Base-by-base conservation (phyloP, 2,329 filamentous ascomycete species). In the Trichocomaceae sp. region DNA sequence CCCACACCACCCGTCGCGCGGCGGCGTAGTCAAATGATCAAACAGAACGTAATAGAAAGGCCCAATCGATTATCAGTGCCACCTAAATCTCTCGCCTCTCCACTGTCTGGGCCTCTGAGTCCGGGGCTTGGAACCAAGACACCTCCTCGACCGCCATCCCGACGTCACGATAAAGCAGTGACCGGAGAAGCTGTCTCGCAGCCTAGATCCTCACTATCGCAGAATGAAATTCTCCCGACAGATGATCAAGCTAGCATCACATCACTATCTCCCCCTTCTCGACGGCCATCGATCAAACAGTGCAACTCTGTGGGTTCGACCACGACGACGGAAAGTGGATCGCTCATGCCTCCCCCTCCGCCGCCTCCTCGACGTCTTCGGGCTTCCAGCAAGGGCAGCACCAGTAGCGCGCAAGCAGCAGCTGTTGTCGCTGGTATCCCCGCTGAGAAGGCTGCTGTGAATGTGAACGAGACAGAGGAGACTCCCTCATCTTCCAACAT, bases 121-220 rank as follows among this genome's bases (percentile, higher is more conserved):
- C 67, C 66, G 4, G 62, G 62, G 12, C 15, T 3, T 22, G 49
- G 45, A 19, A 65, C 59, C 57, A 69, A 63, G 56, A 75, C 72
- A 0, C 80, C 79, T 0, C 75, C 77, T 8, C 80, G 81, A 15
- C 81, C 82, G 17, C 81, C 81, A 1, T 79, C 81, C 8, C 74
- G 81, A 45, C 74, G 82, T 29, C 46, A 54, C 29, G 59, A 50
- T 19, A 54, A 48, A 48, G 26, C 52, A 3, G 9, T 48, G 5
- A 41, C 33, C 41, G 50, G 56, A 1, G 64, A 63, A 10, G 15
- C 46, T 39, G 59, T 61, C 26, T 45, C 56, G 19, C 54, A 48
- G 47, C 47, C 17, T 35, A 57, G 33, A 29, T 53, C 46, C 44
- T 55, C 44, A 17, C 46, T 47, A 31, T 50, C 35, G 37, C 57